These are phyloP conservation scores for Obba rivulosa DNA, from an alignment of 768 basidiomycete species.

Conservation along the genomic window DNA sequence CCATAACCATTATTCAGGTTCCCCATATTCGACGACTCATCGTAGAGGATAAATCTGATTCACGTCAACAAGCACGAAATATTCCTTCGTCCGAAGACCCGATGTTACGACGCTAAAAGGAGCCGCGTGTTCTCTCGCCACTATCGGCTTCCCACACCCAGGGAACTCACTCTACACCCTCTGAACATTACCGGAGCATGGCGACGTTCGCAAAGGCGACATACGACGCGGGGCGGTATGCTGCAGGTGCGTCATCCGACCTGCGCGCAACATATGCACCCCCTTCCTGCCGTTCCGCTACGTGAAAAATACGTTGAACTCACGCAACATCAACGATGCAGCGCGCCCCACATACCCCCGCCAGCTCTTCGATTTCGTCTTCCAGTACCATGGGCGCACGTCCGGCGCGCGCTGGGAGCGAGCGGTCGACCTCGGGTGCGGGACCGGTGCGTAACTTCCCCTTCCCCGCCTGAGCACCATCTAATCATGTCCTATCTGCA, in stretches of 20 bases:
- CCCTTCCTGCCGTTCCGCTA: background rate
- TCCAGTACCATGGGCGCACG: conserved; percentile 45
- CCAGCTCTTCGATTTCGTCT: conserved; percentile 57
- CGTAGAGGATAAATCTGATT: no score
- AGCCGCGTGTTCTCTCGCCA: no score
- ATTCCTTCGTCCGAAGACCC: no score
- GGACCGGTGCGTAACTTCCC: conserved; percentile 52
- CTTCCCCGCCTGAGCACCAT: background rate
- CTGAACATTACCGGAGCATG: no score
- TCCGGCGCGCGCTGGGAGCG: conserved; percentile 39
- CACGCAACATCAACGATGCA: conserved; percentile 13
- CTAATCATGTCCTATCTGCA: no score
- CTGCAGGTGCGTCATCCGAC: conserved; percentile 22
- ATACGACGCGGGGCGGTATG: conserved; percentile 66
- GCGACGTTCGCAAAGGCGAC: conserved; percentile 68
- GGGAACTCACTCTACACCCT: no score
- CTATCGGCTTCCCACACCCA: no score
- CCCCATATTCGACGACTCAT: no score
- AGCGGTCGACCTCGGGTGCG: conserved; percentile 78
- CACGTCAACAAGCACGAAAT: no score
- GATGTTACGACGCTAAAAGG: no score
- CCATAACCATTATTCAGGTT: no score
- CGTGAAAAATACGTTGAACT: background rate
- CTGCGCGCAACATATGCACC: background rate
- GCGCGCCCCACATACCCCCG: conserved; percentile 71